Base-by-base conservation (phyloP, 2,329 filamentous ascomycete genomes). In the Aspergillus viridinutans region DNA sequence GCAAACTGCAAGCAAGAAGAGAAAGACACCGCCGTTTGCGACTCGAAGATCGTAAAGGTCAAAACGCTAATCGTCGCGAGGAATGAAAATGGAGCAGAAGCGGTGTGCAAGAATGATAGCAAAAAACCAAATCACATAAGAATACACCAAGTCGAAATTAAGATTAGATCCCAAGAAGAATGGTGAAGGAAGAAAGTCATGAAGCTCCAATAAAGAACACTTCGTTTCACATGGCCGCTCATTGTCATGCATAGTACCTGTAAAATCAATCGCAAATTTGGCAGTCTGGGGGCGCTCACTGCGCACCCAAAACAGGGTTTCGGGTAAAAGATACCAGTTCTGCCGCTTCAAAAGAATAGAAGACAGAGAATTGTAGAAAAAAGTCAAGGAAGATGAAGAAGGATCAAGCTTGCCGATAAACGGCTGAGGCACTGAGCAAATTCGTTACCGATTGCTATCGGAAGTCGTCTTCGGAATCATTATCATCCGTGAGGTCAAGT, bases 391-490 rank as follows among this genome's bases (percentile, higher is more conserved):
- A 49, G 28, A 29, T 12, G 32, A 23, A 50, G 20, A 25, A 35
- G 14, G 12, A 20, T 4, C 17, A 38, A 28, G 28, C 23, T 25
- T 28, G 35, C 48, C 29, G 28, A 56, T 12, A 49, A 49, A 23
- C 12, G 51, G 55, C 14, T 21, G 28, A 47, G 25, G 52, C 49
- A 40, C 28, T 29, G 8, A 17, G 23, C 45, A 49, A 52, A 35
- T 14, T 14, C 32, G 40, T 10, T 12, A 40, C 43, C n/a, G 38
- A 52, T 28, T 17, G 67, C 61, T 68, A 74, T 53, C 68, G 69
- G 55, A 76, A 76, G 49, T 76, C 74, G 50, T 77, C 75, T 10
- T 76, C 74, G 40, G 76, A 69, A 10, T 67, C 70, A 17, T 62
- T 68, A 26, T 68, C 62, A 29, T 74, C 68, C 54, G 73, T 63